Conservation (phyloP, 352 stramenopile species). For the Plasmopara viticola region DNA sequence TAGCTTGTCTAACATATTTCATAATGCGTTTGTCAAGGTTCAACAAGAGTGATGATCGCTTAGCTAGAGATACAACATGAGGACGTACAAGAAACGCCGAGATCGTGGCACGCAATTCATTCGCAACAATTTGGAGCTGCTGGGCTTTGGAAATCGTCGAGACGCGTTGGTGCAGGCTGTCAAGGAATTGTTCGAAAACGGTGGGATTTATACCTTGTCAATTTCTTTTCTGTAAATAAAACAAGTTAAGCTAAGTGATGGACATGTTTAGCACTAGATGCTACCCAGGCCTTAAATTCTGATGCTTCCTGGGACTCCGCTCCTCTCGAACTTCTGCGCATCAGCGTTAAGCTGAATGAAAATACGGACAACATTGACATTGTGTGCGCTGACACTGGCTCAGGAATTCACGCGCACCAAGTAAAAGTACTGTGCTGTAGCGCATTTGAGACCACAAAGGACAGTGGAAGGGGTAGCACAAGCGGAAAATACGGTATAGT, state of each 20-base stretch:
- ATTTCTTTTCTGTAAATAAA: background rate
- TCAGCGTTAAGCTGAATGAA: slow-evolving; percentile 30
- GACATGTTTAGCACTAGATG: slow-evolving; percentile 46
- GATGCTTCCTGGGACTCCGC: slow-evolving; percentile 21
- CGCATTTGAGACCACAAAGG: slow-evolving; percentile 67
- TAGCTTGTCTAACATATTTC: slow-evolving; percentile 2
- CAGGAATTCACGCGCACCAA: slow-evolving; percentile 56
- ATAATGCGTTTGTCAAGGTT: slow-evolving; percentile 20
- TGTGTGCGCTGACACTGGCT: slow-evolving; percentile 71
- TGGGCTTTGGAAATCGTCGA: slow-evolving; percentile 56
- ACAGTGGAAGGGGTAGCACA: slow-evolving; percentile 6
- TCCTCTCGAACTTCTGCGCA: slow-evolving; percentile 35
- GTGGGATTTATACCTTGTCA: slow-evolving; percentile 13
- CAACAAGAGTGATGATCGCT: slow-evolving; percentile 24
- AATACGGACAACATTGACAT: slow-evolving; percentile 41
- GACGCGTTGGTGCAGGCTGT: slow-evolving; percentile 67
- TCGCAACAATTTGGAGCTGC: slow-evolving; percentile 55
- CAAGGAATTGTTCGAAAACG: slow-evolving; percentile 82
- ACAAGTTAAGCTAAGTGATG: background rate
- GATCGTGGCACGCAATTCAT: slow-evolving; percentile 51
- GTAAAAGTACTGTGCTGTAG: slow-evolving; percentile 60
- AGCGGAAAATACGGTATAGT: slow-evolving; percentile 60
- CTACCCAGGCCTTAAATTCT: slow-evolving; percentile 28
- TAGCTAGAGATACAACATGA: slow-evolving; percentile 7
- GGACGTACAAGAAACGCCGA: slow-evolving; percentile 13